Conservation (phyloP, 352 stramenopile species). For the Poterioochromonas sp. region DNA sequence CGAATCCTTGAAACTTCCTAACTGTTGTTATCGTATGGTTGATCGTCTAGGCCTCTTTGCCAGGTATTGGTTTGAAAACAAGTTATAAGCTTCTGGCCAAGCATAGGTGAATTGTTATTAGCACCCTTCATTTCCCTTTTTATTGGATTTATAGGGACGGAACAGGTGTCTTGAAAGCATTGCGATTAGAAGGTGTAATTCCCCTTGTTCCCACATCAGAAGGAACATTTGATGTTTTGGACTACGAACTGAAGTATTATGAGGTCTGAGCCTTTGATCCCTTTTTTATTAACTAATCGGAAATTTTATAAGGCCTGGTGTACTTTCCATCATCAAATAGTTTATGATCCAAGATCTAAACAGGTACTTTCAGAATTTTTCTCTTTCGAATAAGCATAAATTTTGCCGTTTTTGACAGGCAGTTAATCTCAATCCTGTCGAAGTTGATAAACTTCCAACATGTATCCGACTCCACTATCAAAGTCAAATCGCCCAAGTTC, state of each 20-base stretch:
- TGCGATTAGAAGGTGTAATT: background rate
- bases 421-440: background rate
- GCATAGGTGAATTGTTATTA: background rate
- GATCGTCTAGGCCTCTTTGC: background rate
- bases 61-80: slow-evolving; percentile 17
- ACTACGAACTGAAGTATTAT: slow-evolving; percentile 20
- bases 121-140: background rate
- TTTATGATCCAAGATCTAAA: background rate
- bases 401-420: background rate
- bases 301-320: background rate
- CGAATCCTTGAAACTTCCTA: background rate
- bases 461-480: background rate
- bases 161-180: background rate
- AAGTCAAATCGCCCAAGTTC: background rate
- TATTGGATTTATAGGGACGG: background rate
- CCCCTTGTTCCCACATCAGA: background rate
- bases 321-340: slow-evolving; percentile 27
- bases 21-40: slow-evolving; percentile 9
- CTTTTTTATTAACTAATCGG: background rate
- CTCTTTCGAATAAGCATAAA: background rate
- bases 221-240: background rate
- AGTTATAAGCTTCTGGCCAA: slow-evolving; percentile 16
- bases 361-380: slow-evolving; percentile 6
- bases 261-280: background rate
- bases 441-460: background rate